A percentile compares a stretch with the other conserved stretches of the same genome.
Evolutionary conservation across 2,329 filamentous ascomycete genomes (phyloP).

Genomic region (Colletotrichum chrysophilum): DNA sequence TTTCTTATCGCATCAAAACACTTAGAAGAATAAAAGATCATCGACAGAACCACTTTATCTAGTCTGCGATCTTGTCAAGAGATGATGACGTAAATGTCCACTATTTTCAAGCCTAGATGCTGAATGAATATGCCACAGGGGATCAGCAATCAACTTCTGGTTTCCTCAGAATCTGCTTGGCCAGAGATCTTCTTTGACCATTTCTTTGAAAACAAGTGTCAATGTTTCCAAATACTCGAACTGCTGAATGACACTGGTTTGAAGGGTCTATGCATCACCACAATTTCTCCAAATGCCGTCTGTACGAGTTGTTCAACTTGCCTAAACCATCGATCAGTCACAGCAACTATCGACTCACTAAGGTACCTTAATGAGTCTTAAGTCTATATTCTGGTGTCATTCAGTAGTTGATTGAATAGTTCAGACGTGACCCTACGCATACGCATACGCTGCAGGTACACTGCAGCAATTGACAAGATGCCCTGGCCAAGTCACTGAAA

Average conservation of each 20-base stretch:
- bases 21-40: background rate
- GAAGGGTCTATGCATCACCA: background rate
- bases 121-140: background rate
- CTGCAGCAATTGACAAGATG: background rate
- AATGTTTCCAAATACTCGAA: no score
- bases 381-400: background rate
- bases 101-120: background rate
- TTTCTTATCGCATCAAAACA: background rate
- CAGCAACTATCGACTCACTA: background rate
- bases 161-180: background rate
- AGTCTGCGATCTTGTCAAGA: background rate
- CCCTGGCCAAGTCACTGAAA: background rate
- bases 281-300: background rate
- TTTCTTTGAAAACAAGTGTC: background rate
- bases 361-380: background rate
- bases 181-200: background rate
- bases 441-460: background rate
- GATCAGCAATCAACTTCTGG: background rate
- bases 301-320: background rate
- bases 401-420: background rate
- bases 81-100: background rate
- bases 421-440: background rate
- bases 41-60: background rate
- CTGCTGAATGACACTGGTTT: background rate
- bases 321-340: background rate